Percentiles rank a stretch among this genome's conserved stretches.
phyloP scores from a whole-genome alignment of 2,329 filamentous ascomycete genomes.

The Delphinella strobiligena region DNA sequence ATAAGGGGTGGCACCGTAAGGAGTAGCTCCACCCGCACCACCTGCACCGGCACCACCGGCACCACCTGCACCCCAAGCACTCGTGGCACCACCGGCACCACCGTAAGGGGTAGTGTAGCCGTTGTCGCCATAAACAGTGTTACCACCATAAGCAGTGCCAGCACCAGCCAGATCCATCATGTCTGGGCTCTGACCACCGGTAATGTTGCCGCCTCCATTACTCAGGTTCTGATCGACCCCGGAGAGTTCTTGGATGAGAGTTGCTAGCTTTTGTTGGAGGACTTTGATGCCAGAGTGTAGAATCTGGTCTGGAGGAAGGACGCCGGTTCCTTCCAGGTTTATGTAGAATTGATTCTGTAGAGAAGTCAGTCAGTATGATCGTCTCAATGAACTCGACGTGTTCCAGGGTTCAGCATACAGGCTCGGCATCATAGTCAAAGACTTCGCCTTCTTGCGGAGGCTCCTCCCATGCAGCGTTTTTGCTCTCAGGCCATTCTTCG shows the following conservation, averaged over 20 bases:
- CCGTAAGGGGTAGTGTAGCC: slow-evolving; percentile 32
- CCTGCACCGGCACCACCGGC: slow-evolving; percentile 9
- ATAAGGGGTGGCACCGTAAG: slow-evolving; percentile 36
- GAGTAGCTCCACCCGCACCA: slow-evolving; percentile 25
- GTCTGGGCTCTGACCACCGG: slow-evolving; percentile 39
- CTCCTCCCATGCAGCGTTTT: slow-evolving; percentile 67
- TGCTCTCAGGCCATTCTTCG: slow-evolving; percentile 64
- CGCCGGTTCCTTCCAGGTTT: slow-evolving; percentile 81
- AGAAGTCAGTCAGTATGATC: neutral
- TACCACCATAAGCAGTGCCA: slow-evolving; percentile 52
- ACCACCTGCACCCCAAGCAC: slow-evolving; percentile 50
- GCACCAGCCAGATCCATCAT: slow-evolving; percentile 41
- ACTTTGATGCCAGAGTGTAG: slow-evolving; percentile 80
- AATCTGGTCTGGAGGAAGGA: slow-evolving; percentile 79
- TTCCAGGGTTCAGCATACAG: slow-evolving; percentile 45
- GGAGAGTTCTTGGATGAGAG: slow-evolving; percentile 55
- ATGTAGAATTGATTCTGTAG: slow-evolving; percentile 69
- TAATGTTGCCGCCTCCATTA: too few species aligned
- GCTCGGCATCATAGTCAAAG: slow-evolving; percentile 83
- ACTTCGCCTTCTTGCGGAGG: slow-evolving; percentile 68
- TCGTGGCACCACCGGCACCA: slow-evolving; percentile 32
- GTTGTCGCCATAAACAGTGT: slow-evolving; percentile 55
- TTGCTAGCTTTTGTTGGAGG: slow-evolving; percentile 80
- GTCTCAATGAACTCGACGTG: neutral
- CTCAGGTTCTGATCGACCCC: slow-evolving; percentile 26